Conservation (phyloP, 2,329 filamentous ascomycete genomes). For the Phialophora tarda region DNA sequence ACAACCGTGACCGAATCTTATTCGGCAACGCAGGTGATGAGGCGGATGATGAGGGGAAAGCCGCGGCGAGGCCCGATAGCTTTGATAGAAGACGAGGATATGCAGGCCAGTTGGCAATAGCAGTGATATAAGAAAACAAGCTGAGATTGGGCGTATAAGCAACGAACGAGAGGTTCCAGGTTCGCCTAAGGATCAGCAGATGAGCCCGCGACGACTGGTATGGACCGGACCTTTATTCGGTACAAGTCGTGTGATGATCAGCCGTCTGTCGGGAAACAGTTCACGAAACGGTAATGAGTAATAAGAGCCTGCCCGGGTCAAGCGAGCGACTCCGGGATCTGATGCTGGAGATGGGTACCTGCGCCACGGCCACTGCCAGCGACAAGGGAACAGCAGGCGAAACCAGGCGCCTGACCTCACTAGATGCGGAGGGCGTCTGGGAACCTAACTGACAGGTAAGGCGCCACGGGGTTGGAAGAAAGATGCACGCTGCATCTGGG, state of each 20-base stretch:
- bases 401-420: slow-evolving; percentile 22
- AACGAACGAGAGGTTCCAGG: slow-evolving; percentile 10
- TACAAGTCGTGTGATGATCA: slow-evolving; percentile 21
- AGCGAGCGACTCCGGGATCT: slow-evolving; percentile 11
- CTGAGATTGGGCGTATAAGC: background rate
- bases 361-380: slow-evolving; percentile 12
- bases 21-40: background rate
- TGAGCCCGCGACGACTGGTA: background rate
- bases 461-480: slow-evolving; percentile 14
- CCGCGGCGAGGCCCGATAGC: background rate
- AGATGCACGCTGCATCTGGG: slow-evolving; percentile 15
- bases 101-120: background rate
- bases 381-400: slow-evolving; percentile 11
- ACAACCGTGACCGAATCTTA: slow-evolving; percentile 9
- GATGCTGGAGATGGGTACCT: slow-evolving; percentile 19
- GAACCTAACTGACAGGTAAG: slow-evolving; percentile 13
- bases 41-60: background rate
- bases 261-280: slow-evolving; percentile 14
- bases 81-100: slow-evolving; percentile 1
- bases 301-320: background rate
- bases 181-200: slow-evolving; percentile 14
- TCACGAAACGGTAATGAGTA: background rate
- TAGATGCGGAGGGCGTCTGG: slow-evolving; percentile 16
- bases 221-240: slow-evolving; percentile 20
- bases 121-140: slow-evolving; percentile 3